Evolutionary conservation across 495 filamentous ascomycete genomes (phyloP).

Genomic region (Aspergillus indologenus): DNA sequence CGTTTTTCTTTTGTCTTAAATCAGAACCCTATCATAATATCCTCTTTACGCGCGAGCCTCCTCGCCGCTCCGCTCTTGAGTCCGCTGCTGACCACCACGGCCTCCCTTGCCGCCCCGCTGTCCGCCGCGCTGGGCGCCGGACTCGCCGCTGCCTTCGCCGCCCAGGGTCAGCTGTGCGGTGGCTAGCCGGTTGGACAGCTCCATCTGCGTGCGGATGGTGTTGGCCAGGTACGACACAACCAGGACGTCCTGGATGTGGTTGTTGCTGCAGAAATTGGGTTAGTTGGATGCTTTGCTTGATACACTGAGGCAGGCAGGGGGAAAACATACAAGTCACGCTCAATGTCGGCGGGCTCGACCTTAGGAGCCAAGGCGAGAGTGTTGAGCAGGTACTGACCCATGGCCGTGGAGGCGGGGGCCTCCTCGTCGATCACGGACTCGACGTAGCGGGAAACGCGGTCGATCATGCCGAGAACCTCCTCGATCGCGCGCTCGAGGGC

Average conservation of each 20-base stretch:
- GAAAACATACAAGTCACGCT: slow-evolving; percentile 78
- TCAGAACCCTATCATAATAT: slow-evolving; percentile 11
- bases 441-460: slow-evolving; percentile 86
- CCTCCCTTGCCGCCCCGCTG: slow-evolving; percentile 51
- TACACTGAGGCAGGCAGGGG: not conserved
- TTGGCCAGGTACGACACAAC: slow-evolving; percentile 96
- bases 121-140: slow-evolving; percentile 37
- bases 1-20: slow-evolving; percentile 10
- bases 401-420: slow-evolving; percentile 68
- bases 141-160: slow-evolving; percentile 39
- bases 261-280: slow-evolving; percentile 60
- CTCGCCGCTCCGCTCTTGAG: slow-evolving; percentile 29
- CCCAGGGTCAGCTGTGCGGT: slow-evolving; percentile 73
- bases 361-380: slow-evolving; percentile 89
- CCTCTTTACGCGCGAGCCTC: slow-evolving; percentile 42
- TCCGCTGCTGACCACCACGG: slow-evolving; percentile 45
- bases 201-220: slow-evolving; percentile 98
- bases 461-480: slow-evolving; percentile 80
- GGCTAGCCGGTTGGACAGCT: slow-evolving; percentile 89
- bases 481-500: slow-evolving; percentile 78
- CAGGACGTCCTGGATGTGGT: slow-evolving; percentile 97
- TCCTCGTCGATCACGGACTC: slow-evolving; percentile 74
- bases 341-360: slow-evolving; percentile 82
- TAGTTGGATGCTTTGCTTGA: slow-evolving; percentile 47
- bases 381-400: slow-evolving; percentile 93